Percentiles rank a stretch among this genome's conserved stretches.
Conservation (phyloP, 1,284 basidiomycete species). For the Ganoderma leucocontextum region DNA sequence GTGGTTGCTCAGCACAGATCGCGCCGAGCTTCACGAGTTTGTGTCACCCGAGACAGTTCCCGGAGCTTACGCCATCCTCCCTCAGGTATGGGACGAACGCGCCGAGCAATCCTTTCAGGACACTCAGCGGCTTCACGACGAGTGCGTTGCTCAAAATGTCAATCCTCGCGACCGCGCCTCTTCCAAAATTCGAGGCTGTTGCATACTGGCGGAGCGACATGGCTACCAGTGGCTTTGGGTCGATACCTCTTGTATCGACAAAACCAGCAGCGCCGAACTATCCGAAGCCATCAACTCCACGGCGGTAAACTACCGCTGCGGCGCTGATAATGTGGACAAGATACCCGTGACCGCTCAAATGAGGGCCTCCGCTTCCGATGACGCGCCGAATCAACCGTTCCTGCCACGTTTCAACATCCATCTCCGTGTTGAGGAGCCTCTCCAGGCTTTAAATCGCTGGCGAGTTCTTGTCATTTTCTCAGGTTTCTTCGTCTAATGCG, state of each 20-base stretch:
- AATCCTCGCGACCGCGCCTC: constrained; percentile 6
- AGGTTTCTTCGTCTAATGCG: too few species aligned
- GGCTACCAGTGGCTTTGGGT: constrained; percentile 10
- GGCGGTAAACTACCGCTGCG: too few species aligned
- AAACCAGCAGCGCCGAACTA: constrained; percentile 14
- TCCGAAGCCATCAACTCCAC: constrained; percentile 19
- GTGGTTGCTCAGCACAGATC: constrained; percentile 11
- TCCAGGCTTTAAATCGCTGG: too few species aligned
- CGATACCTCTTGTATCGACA: constrained; percentile 14
- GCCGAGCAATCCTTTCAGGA: constrained; percentile 13
- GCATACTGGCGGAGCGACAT: background rate
- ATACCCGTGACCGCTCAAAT: too few species aligned
- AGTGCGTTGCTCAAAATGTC: too few species aligned
- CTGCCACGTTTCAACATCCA: too few species aligned
- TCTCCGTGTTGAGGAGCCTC: too few species aligned
- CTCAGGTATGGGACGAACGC: constrained; percentile 4
- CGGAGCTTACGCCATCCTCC: constrained; percentile 13
- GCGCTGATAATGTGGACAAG: too few species aligned
- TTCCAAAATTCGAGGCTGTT: background rate
- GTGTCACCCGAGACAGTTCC: background rate
- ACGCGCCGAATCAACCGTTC: too few species aligned
- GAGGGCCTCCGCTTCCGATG: too few species aligned
- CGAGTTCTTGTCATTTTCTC: too few species aligned
- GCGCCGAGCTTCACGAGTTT: constrained; percentile 9
- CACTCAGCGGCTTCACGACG: background rate